A percentile compares a stretch with the other conserved stretches of the same genome.
These are phyloP conservation scores for Oryza officinalis DNA, from an alignment of 176 grass and related monocot species.

Conservation along the genomic window DNA sequence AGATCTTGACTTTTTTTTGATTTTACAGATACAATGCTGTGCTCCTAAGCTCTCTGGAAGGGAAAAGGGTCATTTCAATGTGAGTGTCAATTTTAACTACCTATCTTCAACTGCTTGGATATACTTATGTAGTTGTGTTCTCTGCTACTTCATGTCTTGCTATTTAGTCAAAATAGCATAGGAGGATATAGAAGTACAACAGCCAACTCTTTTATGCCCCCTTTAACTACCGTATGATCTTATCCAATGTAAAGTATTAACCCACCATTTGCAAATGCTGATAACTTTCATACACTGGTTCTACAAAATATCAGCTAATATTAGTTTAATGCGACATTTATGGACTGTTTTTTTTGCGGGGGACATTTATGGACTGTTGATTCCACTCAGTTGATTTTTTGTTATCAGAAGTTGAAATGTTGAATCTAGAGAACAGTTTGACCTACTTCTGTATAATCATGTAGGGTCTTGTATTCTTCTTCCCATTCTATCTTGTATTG, in stretches of 20 bases:
- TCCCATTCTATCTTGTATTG: background rate
- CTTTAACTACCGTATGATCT: conserved; percentile 2
- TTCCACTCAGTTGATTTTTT: conserved; percentile 25
- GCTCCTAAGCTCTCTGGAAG: conserved; percentile 78
- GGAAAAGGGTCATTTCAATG: conserved; percentile 72
- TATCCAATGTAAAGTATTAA: background rate
- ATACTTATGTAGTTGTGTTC: conserved; percentile 7
- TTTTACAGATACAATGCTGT: conserved; percentile 74
- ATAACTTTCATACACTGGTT: background rate
- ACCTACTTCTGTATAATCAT: conserved; percentile 3
- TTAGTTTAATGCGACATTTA: background rate
- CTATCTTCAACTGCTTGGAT: conserved; percentile 13
- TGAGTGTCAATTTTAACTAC: conserved; percentile 39
- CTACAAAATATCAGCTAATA: conserved; percentile 14
- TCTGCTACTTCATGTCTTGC: conserved; percentile 16
- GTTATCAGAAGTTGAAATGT: conserved; percentile 7
- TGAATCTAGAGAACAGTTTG: background rate
- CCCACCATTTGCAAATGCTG: background rate
- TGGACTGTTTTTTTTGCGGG: too few relatives aligned
- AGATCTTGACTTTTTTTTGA: conserved; percentile 26
- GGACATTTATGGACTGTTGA: background rate
- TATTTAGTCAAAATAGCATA: background rate
- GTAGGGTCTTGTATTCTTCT: background rate
- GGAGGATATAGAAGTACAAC: background rate
- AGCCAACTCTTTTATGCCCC: conserved; percentile 4